Evolutionary conservation across 192 early-diverging fungal genomes (phyloP).

Genomic region (Coemansia sp.): DNA sequence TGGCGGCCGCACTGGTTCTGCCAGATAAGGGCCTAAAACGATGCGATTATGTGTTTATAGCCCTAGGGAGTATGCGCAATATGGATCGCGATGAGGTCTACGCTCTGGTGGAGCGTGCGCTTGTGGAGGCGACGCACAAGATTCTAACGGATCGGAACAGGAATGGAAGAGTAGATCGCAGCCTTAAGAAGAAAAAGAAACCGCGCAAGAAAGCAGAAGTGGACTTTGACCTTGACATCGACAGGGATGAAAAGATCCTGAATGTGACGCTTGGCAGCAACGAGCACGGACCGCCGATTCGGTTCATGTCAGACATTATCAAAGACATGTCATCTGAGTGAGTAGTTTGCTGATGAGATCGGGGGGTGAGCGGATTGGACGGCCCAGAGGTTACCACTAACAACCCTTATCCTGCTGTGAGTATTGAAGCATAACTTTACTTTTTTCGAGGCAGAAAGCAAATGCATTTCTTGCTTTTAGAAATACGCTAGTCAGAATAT

Average conservation of each 20-base stretch:
- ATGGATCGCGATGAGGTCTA: conserved; percentile 42
- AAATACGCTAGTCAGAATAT: no score
- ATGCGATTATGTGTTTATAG: conserved; percentile 43
- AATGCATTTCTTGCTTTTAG: no score
- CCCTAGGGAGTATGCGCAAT: conserved; percentile 16
- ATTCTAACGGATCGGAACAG: conserved; percentile 1
- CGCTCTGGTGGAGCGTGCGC: conserved; percentile 24
- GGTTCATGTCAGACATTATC: conserved; percentile 14
- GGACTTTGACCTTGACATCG: no score
- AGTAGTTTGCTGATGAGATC: no score
- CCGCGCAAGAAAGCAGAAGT: no score
- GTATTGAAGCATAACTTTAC: no score
- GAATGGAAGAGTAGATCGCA: conserved; percentile 4
- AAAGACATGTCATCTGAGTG: conserved; percentile 10
- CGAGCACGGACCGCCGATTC: background rate
- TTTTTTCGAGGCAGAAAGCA: no score
- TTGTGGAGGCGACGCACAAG: conserved; percentile 15
- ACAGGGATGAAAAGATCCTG: conserved; percentile 15
- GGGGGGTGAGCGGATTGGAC: background rate
- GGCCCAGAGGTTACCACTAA: no score
- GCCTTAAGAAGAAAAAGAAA: background rate
- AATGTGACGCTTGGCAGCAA: conserved; percentile 1
- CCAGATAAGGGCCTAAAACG: conserved; percentile 46
- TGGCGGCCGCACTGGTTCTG: conserved; percentile 31
- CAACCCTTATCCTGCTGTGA: no score